These are phyloP conservation scores for Saturnispora ahearnii DNA, from an alignment of 805 yeast species.

Conservation along the genomic window DNA sequence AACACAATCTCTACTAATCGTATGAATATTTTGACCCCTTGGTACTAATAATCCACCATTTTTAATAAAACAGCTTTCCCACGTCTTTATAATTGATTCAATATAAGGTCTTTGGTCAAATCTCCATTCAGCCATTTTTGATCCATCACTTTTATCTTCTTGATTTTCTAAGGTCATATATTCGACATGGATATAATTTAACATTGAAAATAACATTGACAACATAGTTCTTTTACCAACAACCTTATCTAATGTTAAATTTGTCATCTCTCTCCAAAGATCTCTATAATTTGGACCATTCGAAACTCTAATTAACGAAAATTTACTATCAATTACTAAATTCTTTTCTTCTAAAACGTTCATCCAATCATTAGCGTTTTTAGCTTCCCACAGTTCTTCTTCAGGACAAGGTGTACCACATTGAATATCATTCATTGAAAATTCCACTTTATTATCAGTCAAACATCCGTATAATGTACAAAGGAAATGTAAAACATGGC, in stretches of 20 bases:
- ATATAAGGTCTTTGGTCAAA: constrained; percentile 51
- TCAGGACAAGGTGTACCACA: constrained; percentile 58
- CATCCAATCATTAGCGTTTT: constrained; percentile 44
- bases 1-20: constrained; percentile 45
- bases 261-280: constrained; percentile 40
- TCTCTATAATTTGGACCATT: constrained; percentile 48
- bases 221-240: constrained; percentile 43
- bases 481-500: constrained; percentile 42
- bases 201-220: constrained; percentile 53
- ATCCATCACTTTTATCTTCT: constrained; percentile 27
- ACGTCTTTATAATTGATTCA: constrained; percentile 47
- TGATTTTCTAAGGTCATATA: constrained; percentile 30
- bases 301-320: constrained; percentile 45
- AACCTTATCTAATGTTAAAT: constrained; percentile 31
- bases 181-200: constrained; percentile 54
- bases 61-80: constrained; percentile 56
- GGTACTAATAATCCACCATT: constrained; percentile 57
- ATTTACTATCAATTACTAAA: constrained; percentile 42
- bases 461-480: constrained; percentile 39
- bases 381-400: constrained; percentile 54
- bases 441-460: constrained; percentile 33
- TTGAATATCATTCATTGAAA: constrained; percentile 37
- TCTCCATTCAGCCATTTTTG: constrained; percentile 56
- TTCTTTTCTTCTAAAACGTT: constrained; percentile 28
- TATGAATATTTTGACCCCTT: constrained; percentile 39